Evolutionary conservation across 176 grass and related monocot species (phyloP).

Genomic region (Otatea glauca): DNA sequence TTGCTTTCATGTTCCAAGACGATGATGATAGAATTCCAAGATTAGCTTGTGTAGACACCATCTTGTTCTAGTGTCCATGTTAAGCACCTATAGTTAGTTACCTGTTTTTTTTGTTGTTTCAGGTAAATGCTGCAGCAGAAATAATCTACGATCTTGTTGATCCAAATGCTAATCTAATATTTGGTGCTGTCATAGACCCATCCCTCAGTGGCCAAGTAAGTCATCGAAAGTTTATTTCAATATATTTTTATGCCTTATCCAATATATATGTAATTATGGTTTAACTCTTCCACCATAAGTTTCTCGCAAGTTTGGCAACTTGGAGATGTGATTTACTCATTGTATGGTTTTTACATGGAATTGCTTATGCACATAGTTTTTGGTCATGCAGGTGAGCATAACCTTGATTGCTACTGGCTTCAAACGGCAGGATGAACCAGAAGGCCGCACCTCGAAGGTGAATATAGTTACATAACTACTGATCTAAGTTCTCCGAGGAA

Average conservation of each 20-base stretch:
- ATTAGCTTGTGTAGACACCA: constrained; percentile 6
- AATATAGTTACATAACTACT: not conserved
- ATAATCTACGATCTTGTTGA: constrained; percentile 99
- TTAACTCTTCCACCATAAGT: not conserved
- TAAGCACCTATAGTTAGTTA: not conserved
- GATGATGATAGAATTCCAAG: not conserved
- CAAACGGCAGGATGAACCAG: constrained; percentile 76
- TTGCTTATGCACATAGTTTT: constrained; percentile 7
- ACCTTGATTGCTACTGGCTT: constrained; percentile 92
- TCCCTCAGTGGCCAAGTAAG: constrained; percentile 95
- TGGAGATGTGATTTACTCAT: not conserved
- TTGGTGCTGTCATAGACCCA: constrained; percentile 93
- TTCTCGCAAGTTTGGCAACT: not conserved
- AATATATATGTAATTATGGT: constrained; percentile 3
- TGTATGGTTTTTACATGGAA: constrained; percentile 6
- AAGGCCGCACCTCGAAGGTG: constrained; percentile 67
- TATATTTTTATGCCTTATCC: not conserved
- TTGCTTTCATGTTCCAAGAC: constrained; percentile 17
- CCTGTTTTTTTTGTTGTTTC: constrained; percentile 41
- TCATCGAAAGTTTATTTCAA: constrained; percentile 26
- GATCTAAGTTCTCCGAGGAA: not conserved
- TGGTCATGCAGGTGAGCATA: constrained; percentile 76
- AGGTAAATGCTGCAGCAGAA: constrained; percentile 96
- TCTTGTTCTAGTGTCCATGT: not conserved
- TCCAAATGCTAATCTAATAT: constrained; percentile 99